A percentile compares a stretch with the other conserved stretches of the same genome.
Conservation (phyloP, 768 basidiomycete genomes). For the Phlebiopsis gigantea region DNA sequence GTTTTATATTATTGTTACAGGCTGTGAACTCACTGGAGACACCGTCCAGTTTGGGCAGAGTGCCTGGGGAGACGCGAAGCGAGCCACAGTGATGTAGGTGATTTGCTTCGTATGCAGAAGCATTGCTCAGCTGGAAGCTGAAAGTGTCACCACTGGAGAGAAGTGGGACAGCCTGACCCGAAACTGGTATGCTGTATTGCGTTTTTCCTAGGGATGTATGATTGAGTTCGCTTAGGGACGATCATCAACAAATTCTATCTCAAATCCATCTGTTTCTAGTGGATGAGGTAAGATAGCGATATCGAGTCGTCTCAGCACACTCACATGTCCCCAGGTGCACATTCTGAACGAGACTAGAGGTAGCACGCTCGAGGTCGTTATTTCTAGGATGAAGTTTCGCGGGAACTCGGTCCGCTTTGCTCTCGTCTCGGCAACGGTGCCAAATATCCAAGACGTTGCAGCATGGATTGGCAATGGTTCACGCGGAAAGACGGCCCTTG, state of each 20-base stretch:
- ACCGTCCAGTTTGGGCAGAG: slow-evolving; percentile 63
- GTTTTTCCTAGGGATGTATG: no score
- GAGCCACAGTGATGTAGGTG: slow-evolving; percentile 73
- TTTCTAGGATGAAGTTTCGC: slow-evolving; percentile 85
- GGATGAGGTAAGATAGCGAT: slow-evolving; percentile 61
- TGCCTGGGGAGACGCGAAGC: slow-evolving; percentile 69
- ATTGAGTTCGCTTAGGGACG: slow-evolving; percentile 37
- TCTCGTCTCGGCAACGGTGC: slow-evolving; percentile 89
- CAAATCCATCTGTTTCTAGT: slow-evolving; percentile 79
- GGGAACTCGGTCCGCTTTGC: slow-evolving; percentile 73
- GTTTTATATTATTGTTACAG: slow-evolving; percentile 33
- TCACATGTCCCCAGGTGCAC: slow-evolving; percentile 59
- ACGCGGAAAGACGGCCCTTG: slow-evolving; percentile 43
- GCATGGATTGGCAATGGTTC: slow-evolving; percentile 67
- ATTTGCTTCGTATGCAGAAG: background rate
- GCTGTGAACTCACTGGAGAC: slow-evolving; percentile 90
- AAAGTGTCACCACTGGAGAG: slow-evolving; percentile 49
- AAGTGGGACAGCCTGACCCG: slow-evolving; percentile 96
- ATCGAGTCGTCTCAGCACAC: background rate
- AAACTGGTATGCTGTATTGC: slow-evolving; percentile 64
- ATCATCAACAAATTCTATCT: slow-evolving; percentile 61
- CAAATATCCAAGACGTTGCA: slow-evolving; percentile 89
- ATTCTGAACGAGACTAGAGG: slow-evolving; percentile 88
- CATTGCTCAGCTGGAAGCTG: background rate
- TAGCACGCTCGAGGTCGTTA: slow-evolving; percentile 90